A percentile compares a stretch with the other conserved stretches of the same genome.
These are phyloP conservation scores for Hypoxylon subgilvum DNA, from an alignment of 495 filamentous ascomycete species.

Conservation along the genomic window DNA sequence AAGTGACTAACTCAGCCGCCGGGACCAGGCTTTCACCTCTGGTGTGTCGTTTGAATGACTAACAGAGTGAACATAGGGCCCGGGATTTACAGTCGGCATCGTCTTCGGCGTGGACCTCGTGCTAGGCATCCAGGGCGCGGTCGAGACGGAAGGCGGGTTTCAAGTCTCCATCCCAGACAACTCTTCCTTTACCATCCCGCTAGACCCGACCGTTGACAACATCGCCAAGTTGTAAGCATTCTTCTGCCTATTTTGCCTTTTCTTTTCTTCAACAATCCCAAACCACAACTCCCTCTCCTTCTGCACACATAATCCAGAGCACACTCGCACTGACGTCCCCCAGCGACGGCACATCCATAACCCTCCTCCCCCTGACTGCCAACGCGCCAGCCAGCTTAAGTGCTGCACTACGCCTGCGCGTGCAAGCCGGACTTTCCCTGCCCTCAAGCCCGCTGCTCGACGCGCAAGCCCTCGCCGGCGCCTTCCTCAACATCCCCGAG, in stretches of 20 bases:
- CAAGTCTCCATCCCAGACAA: slow-evolving; percentile 42
- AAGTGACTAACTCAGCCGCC: too few species aligned
- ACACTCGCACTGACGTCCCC: neutral
- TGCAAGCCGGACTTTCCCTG: slow-evolving; percentile 34
- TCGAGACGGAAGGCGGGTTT: slow-evolving; percentile 39
- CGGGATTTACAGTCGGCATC: slow-evolving; percentile 39
- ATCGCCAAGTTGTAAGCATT: slow-evolving; percentile 38
- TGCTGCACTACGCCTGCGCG: slow-evolving; percentile 35
- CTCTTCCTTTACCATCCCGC: slow-evolving; percentile 36
- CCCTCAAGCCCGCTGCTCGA: slow-evolving; percentile 30
- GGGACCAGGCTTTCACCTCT: too few species aligned
- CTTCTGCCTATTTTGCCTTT: neutral
- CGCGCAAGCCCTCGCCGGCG: slow-evolving; percentile 34
- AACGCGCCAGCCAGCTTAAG: slow-evolving; percentile 38
- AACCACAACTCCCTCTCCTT: neutral
- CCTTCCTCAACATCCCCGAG: slow-evolving; percentile 39
- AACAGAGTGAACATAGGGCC: slow-evolving; percentile 20
- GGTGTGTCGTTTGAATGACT: too few species aligned
- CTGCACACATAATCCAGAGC: neutral
- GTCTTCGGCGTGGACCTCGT: slow-evolving; percentile 41
- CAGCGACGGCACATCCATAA: slow-evolving; percentile 36
- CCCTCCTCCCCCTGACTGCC: slow-evolving; percentile 39
- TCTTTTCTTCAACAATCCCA: neutral
- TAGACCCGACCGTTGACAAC: slow-evolving; percentile 25
- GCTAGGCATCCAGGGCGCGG: slow-evolving; percentile 25